Percentiles rank a stretch among this genome's conserved stretches.
These are phyloP conservation scores for Trichopus zeylanicus DNA, from an alignment of 116 monocot genomes.

Conservation along the genomic window DNA sequence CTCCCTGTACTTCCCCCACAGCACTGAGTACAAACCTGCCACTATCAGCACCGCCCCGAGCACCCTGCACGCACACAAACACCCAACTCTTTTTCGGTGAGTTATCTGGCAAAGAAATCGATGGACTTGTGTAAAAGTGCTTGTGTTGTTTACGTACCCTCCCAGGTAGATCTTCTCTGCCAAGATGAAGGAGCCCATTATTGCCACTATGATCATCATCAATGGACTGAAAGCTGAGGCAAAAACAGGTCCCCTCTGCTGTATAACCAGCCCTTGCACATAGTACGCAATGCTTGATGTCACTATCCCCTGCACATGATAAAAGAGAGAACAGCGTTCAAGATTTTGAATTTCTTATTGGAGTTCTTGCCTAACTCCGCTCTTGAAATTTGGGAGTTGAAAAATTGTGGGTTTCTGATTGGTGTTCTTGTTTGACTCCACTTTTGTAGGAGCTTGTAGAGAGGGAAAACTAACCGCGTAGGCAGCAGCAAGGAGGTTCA, in stretches of 20 bases:
- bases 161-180: slow-evolving; percentile 81
- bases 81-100: not conserved
- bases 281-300: slow-evolving; percentile 90
- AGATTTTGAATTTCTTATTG: not conserved
- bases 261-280: slow-evolving; percentile 86
- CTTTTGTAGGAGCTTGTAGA: not conserved
- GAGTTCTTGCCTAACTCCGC: too few species aligned
- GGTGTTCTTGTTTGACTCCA: too few species aligned
- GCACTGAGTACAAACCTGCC: slow-evolving; percentile 56
- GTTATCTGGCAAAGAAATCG: not conserved
- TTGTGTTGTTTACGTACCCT: slow-evolving; percentile 39
- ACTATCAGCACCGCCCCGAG: slow-evolving; percentile 57
- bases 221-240: slow-evolving; percentile 92
- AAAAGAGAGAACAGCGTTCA: not conserved
- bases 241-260: slow-evolving; percentile 78
- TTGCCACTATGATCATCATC: slow-evolving; percentile 98
- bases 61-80: slow-evolving; percentile 24
- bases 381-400: too few species aligned
- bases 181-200: slow-evolving; percentile 89
- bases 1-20: slow-evolving; percentile 75
- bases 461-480: slow-evolving; percentile 62
- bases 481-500: slow-evolving; percentile 92
- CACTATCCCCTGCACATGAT: slow-evolving; percentile 75
- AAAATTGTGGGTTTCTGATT: too few species aligned
- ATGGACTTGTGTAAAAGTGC: not conserved